A percentile compares a stretch with the other conserved stretches of the same genome.
Evolutionary conservation across 352 stramenopile genomes (phyloP).

Genomic region (Blastocystis sp.): DNA sequence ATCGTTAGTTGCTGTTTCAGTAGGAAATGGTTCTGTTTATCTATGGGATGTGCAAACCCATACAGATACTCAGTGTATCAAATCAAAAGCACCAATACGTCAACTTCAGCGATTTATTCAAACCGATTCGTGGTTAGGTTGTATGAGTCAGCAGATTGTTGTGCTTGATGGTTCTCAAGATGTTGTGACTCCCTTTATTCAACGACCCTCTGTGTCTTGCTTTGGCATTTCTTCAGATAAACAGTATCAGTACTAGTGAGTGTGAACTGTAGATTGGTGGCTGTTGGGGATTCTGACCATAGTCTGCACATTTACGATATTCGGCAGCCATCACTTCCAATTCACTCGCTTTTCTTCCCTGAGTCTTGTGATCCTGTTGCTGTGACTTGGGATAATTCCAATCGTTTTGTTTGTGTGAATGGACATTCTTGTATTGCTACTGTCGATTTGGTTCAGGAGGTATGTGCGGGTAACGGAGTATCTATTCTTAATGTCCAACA

Average conservation of each 20-base stretch:
- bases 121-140: not conserved
- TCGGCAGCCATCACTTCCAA: not conserved
- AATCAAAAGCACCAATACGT: not conserved
- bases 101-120: not conserved
- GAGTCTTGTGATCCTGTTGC: not conserved
- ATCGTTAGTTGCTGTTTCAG: not conserved
- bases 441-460: not conserved
- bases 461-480: not conserved
- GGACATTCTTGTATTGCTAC: not conserved
- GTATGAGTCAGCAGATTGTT: not conserved
- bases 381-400: not conserved
- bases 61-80: not conserved
- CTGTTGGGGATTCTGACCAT: not conserved
- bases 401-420: not conserved
- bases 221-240: conserved; percentile 7
- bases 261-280: not conserved
- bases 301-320: conserved; percentile 3
- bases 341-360: not conserved
- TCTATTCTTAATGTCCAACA: not conserved
- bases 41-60: conserved; percentile 24
- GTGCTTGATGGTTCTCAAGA: not conserved
- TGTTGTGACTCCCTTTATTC: not conserved
- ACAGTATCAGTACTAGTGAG: not conserved
- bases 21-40: conserved; percentile 6
- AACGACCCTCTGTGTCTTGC: not conserved